phyloP scores from a whole-genome alignment of 1,139 yeast species.

The Pichia sp. region DNA sequence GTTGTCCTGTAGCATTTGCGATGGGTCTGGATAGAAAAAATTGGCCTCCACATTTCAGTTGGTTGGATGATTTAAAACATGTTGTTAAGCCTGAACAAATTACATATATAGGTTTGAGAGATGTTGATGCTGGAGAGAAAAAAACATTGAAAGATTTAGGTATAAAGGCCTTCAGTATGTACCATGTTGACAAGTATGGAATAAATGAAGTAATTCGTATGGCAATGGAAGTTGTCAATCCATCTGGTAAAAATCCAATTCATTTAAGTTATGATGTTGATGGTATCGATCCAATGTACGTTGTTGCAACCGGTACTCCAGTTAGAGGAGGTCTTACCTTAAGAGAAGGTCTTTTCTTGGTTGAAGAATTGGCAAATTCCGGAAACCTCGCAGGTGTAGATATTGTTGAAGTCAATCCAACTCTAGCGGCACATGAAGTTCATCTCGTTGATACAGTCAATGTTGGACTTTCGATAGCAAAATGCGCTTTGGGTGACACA shows the following conservation, averaged over 20 bases:
- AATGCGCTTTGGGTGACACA: constrained; percentile 93
- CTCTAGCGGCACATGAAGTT: constrained; percentile 68
- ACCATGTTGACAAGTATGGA: constrained; percentile 90
- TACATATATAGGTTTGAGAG: constrained; percentile 92
- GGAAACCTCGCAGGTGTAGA: constrained; percentile 84
- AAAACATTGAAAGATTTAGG: constrained; percentile 59
- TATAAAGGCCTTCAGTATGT: constrained; percentile 90
- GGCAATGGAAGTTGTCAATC: constrained; percentile 79
- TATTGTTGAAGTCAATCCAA: constrained; percentile 90
- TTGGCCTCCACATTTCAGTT: constrained; percentile 62
- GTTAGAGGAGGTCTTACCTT: constrained; percentile 93
- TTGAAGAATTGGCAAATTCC: constrained; percentile 85
- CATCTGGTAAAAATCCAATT: constrained; percentile 65
- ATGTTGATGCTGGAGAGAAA: constrained; percentile 84
- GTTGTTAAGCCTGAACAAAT: constrained; percentile 61
- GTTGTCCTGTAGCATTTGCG: constrained; percentile 90
- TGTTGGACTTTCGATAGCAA: constrained; percentile 85
- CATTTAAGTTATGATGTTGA: constrained; percentile 95
- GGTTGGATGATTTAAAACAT: constrained; percentile 44
- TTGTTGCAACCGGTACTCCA: constrained; percentile 97
- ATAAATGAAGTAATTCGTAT: constrained; percentile 85
- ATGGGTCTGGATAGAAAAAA: constrained; percentile 63
- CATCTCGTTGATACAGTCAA: constrained; percentile 80
- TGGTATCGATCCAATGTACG: constrained; percentile 89
- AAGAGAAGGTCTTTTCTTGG: constrained; percentile 88